Evolutionary conservation across 495 filamentous ascomycete genomes (phyloP), one percentile per base, ranked within the genome.

Genomic region (Aspergillus conjunctus): DNA sequence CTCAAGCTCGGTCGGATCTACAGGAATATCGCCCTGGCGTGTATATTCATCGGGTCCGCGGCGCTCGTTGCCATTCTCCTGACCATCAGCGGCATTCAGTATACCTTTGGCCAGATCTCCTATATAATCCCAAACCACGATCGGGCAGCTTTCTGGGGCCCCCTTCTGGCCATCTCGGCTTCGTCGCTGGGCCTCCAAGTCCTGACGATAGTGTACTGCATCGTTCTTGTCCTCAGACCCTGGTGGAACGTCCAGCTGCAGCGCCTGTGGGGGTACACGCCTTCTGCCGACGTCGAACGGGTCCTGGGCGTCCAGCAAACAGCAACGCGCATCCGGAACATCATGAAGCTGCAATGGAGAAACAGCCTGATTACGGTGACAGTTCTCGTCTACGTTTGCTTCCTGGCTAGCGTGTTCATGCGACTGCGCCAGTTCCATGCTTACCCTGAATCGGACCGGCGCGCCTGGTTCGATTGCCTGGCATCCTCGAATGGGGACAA

Each of bases 41-140:
- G 37, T 21, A 54, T 54, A 12, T 54, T 54, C 51, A 31, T 39
- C 11, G 51, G 51, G 7, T 54, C 51, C 18, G n/a, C 15, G 14
- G 32, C 32, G 1, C 51, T 54, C 51, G 51, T 54, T 15, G 20
- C n/a, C 30, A 20, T 54, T 20, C 30, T 54, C 39, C 12, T 54
- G 12, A 34, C 51, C 8, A 20, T 54, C 32, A 54, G 51, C 32
- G 51, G 51, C 4, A 54, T 54, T 26, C 14, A 54, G 32, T 54
- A 54, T 31, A 54, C 51, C 0, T 54, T 54, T 31, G 51, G 51
- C 6, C 51, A 31, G 51, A 54, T 54, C 18, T 34, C 51, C 6
- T 54, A 54, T 21, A 54, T 54, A 14, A 31, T 54, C 32, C 51
- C 51, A n/a, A 34, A 54, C 51, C 17, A 54, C 32, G 51, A 54